phyloP scores from a whole-genome alignment of 306 rosid species.

The Corylus avellana region DNA sequence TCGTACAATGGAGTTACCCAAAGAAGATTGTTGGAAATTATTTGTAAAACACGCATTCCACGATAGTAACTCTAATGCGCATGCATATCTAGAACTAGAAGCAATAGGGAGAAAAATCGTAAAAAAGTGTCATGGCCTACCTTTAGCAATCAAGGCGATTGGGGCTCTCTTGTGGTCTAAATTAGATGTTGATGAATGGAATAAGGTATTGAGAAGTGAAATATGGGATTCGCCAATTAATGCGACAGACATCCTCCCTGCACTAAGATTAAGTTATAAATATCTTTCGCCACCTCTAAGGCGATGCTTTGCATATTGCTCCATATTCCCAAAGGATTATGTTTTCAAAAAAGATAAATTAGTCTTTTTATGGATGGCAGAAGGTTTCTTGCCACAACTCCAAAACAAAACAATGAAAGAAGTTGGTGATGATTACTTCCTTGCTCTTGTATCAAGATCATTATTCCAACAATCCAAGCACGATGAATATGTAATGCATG shows the following conservation, averaged over 20 bases:
- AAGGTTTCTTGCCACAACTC: slow-evolving; percentile 9
- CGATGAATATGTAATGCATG: no score
- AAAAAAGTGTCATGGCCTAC: slow-evolving; percentile 16
- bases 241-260: background rate
- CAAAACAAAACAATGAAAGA: background rate
- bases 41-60: slow-evolving; percentile 17
- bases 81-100: background rate
- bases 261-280: slow-evolving; percentile 18
- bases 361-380: slow-evolving; percentile 23
- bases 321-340: slow-evolving; percentile 7
- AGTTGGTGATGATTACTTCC: slow-evolving; percentile 20
- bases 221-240: slow-evolving; percentile 13
- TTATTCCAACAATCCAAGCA: slow-evolving; percentile 1
- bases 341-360: slow-evolving; percentile 2
- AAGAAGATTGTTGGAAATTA: slow-evolving; percentile 15
- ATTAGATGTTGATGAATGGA: background rate
- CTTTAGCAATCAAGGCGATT: slow-evolving; percentile 22
- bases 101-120: slow-evolving; percentile 13
- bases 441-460: slow-evolving; percentile 12
- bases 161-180: slow-evolving; percentile 6
- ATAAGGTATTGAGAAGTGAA: slow-evolving; percentile 6
- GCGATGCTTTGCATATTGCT: slow-evolving; percentile 22
- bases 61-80: background rate
- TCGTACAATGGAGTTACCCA: background rate
- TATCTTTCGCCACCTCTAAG: background rate